phyloP scores from a whole-genome alignment of 176 grass and related monocot genomes.

The Oryza rufipogon region DNA sequence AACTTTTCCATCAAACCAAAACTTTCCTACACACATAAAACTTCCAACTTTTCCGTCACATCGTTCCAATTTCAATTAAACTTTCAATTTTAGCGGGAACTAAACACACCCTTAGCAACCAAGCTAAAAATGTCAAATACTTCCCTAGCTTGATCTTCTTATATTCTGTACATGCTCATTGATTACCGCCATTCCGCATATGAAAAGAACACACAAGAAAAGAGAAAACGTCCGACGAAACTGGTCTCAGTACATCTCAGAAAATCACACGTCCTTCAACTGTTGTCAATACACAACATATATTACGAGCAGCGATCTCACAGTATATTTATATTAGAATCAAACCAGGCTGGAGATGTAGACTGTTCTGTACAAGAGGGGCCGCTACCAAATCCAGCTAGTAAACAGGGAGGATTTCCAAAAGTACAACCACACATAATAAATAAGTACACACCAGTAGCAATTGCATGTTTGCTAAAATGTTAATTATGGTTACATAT shows the following conservation, averaged over 20 bases:
- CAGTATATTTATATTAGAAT: not conserved
- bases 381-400: slow-evolving; percentile 6
- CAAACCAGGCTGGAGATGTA: not conserved
- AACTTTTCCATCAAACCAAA: too few species aligned
- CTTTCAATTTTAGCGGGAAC: too few species aligned
- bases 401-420: slow-evolving; percentile 1
- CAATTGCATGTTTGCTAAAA: slow-evolving; percentile 2
- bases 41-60: too few species aligned
- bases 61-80: too few species aligned
- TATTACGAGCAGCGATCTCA: not conserved
- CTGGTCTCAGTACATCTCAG: not conserved
- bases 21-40: too few species aligned
- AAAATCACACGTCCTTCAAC: not conserved
- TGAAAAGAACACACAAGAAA: not conserved
- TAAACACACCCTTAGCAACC: too few species aligned
- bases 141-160: not conserved
- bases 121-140: not conserved
- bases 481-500: slow-evolving; percentile 3
- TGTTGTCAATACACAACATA: not conserved
- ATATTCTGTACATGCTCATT: not conserved
- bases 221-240: not conserved
- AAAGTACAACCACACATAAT: slow-evolving; percentile 15
- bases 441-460: not conserved
- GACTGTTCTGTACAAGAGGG: not conserved
- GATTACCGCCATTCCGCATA: not conserved